Evolutionary conservation across 208 protist species (phyloP), one percentile per base, ranked within the genome.

Genomic region (Leishmania mexicana): DNA sequence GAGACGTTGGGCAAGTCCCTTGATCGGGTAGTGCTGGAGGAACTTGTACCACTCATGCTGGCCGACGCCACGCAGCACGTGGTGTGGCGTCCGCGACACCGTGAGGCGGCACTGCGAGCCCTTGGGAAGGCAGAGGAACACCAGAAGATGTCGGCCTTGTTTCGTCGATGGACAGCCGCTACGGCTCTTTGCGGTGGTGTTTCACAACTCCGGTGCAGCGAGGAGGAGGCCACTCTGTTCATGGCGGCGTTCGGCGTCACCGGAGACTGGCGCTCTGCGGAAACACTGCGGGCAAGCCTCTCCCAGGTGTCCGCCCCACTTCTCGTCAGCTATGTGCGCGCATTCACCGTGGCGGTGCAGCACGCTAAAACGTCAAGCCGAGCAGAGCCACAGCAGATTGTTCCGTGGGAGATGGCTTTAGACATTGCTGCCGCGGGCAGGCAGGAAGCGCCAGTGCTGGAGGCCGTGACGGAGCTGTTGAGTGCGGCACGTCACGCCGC

Each of bases 21-120:
- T n/a, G 31, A 81, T 60, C 45, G 38, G 7, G 47, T 40, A 11
- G 68, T 85, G 24, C 35, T 76, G 42, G 54, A 68, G 49, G 78
- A 85, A 57, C 47, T 85, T 3, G 82, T 82, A 19, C 82, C 82
- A 75, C 82, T 85, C n/a, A 85, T 85, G 82, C 67, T 85, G 62
- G 82, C 70, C 3, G 82, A 85, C 47, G 77, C 82, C 38, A 85
- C 82, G 31, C 49, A 65, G 28, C 35, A 81, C 64, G 73, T 85
- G 17, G 78, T 57, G 65, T 85, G 82, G 82, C 75, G 38, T 45
- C 78, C 68, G 40, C 72, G 82, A 15, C 82, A 85, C 65, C 82
- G 82, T 57, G 78, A 82, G 73, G 58, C 73, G 3, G 82, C 67
- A 4, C 64, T 85, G 71, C 82, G 45, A 0, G 77, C 76, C 42